phyloP scores from a whole-genome alignment of 495 filamentous ascomycete species.

The Penicillium alfredii region DNA sequence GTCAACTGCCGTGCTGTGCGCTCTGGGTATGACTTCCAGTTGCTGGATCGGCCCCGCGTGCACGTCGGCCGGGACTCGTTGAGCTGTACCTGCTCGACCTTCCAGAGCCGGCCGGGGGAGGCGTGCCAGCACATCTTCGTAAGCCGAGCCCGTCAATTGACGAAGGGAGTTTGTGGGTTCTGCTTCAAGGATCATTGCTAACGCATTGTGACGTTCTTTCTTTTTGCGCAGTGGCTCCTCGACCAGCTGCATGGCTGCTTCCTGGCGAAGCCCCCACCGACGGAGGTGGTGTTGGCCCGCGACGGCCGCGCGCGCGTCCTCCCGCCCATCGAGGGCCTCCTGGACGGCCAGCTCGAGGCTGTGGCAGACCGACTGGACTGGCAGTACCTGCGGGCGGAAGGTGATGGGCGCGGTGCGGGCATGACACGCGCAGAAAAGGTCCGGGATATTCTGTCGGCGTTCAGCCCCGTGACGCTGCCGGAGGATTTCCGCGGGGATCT shows the following conservation, averaged over 20 bases:
- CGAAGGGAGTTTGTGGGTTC: too few species aligned
- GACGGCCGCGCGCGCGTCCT: constrained; percentile 32
- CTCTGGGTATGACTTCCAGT: constrained; percentile 33
- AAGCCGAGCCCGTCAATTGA: too few species aligned
- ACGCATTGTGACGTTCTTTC: constrained; percentile 1
- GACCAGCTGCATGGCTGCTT: constrained; percentile 39
- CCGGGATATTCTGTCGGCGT: constrained; percentile 47
- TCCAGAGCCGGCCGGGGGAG: constrained; percentile 22
- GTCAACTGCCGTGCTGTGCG: constrained; percentile 27
- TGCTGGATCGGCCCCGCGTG: constrained; percentile 30
- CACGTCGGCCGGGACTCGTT: constrained; percentile 22
- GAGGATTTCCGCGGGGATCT: constrained; percentile 42
- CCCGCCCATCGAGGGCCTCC: constrained; percentile 32
- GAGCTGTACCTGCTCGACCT: constrained; percentile 37
- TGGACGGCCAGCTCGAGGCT: constrained; percentile 31
- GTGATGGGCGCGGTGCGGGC: constrained; percentile 14
- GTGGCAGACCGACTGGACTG: constrained; percentile 37
- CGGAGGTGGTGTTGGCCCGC: constrained; percentile 25
- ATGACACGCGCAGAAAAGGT: constrained; percentile 39
- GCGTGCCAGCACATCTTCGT: constrained; percentile 46
- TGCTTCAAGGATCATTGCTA: too few species aligned
- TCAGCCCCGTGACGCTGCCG: constrained; percentile 36
- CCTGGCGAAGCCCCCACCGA: constrained; percentile 19
- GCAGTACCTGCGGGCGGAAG: constrained; percentile 28
- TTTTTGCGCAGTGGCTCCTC: constrained; percentile 35